Base-by-base conservation (phyloP, 495 filamentous ascomycete genomes). In the Aspergillus hancockii region DNA sequence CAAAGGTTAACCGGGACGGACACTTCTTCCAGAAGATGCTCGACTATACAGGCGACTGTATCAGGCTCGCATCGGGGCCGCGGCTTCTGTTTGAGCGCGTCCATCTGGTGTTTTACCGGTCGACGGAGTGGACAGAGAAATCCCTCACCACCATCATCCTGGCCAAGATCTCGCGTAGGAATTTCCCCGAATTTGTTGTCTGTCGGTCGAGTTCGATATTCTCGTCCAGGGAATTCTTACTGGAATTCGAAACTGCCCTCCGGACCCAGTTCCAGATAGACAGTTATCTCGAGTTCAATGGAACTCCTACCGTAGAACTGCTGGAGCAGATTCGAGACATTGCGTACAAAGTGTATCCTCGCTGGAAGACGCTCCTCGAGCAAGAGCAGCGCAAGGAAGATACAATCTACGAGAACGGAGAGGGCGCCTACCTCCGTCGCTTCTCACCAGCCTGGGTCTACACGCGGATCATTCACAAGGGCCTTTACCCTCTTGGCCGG, bases 71-170 rank as follows among this genome's bases (percentile, higher is more conserved):
- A 1, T 71, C 86, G 1, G 77, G 86, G 8, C 81, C 86, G n/a
- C 83, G 91, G 56, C 89, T 85, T 58, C 82, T 98, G 5, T 98
- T 98, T 64, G 92, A 97, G 67, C 84, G 94, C 31, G 91, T 97
- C 1, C 93, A 98, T 73, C 75, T 98, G 8, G 93, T 98, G 51
- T 98, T 97, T 68, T 97, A 97, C 67, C 82, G 93, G 31, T 97
- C 93, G 28, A 96, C 93, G 0, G 92, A 97, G 69, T 98, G 93
- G 93, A 94, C 93, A 0, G 94, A 97, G 64, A 97, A 96, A 64
- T 97, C 93, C 12, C 82, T 98, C 3, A 97, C 91, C 2, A 93
- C 93, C 3, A 93, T 98, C 59, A 96, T 98, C 57, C 84, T 98
- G 12, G 90, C 94, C 14, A 91, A 92, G 54, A 94, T 92, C 28